These are phyloP conservation scores for Tillandsia leiboldiana DNA, from an alignment of 176 grass and related monocot genomes.

Conservation along the genomic window DNA sequence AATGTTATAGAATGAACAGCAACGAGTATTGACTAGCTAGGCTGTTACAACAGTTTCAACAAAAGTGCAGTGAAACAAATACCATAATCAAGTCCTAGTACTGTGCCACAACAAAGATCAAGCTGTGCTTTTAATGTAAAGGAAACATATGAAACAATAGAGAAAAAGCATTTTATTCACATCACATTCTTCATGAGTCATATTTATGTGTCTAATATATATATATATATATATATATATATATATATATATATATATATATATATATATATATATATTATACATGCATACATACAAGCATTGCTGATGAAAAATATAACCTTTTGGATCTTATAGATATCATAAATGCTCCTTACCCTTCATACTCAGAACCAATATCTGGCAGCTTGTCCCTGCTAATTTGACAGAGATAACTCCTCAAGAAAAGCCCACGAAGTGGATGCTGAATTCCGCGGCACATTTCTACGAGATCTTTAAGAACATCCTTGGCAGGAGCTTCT, in stretches of 20 bases:
- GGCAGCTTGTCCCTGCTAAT: constrained; percentile 91
- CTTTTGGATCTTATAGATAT: not conserved
- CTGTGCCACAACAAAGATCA: not conserved
- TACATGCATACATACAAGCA: no score
- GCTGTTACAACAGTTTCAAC: no score
- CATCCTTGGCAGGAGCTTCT: constrained; percentile 91
- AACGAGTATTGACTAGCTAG: no score
- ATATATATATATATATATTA: no score
- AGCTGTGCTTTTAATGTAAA: not conserved
- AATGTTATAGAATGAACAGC: no score
- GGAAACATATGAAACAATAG: not conserved
- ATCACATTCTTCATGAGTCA: not conserved
- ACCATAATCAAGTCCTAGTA: no score
- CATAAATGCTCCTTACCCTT: constrained; percentile 46
- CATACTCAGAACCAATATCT: constrained; percentile 89
- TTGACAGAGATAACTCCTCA: constrained; percentile 97
- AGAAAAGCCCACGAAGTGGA: constrained; percentile 90
- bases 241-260: no score
- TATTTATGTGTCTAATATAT: no score
- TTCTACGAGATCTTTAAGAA: constrained; percentile 97
- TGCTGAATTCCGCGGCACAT: constrained; percentile 95
- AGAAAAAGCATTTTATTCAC: not conserved
- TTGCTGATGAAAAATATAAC: no score
- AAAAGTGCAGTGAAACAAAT: no score
- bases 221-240: no score